These are phyloP conservation scores for Cymbopogon flexuosus DNA, from an alignment of 202 grass and related monocot genomes.

Conservation along the genomic window DNA sequence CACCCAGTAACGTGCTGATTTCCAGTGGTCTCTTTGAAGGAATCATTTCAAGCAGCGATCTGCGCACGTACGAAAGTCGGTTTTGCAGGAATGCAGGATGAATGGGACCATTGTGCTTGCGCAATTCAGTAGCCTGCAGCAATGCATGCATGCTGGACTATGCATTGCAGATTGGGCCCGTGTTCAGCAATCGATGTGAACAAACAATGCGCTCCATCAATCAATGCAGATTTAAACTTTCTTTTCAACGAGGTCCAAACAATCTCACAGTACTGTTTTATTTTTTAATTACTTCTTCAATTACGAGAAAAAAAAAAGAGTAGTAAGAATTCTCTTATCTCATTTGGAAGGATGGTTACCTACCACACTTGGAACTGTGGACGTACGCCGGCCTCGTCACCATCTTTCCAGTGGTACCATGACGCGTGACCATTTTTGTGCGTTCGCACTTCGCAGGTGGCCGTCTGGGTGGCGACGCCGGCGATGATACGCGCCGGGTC, in stretches of 20 bases:
- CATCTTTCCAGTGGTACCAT: background rate
- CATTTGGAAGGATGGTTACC: no score
- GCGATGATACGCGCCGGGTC: conserved; percentile 58
- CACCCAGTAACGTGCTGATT: background rate
- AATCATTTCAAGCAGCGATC: background rate
- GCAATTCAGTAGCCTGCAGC: background rate
- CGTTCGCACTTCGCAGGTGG: conserved; percentile 49
- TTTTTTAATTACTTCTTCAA: no score
- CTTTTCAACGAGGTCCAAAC: background rate
- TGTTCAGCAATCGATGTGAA: background rate
- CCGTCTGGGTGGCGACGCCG: conserved; percentile 73
- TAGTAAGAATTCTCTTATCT: no score
- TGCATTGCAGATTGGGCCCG: background rate
- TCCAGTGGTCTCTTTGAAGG: background rate
- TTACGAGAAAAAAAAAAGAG: no score
- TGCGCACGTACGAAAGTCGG: background rate
- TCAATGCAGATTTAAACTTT: background rate
- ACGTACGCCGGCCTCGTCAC: background rate
- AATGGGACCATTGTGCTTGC: conserved; percentile 14
- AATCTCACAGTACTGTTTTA: background rate
- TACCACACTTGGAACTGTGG: background rate
- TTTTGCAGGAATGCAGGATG: background rate
- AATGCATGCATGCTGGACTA: background rate
- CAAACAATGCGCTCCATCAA: background rate
- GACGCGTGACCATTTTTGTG: background rate